Conservation (phyloP, 176 grass and related monocot species). For the Rhynchospora breviuscula region DNA sequence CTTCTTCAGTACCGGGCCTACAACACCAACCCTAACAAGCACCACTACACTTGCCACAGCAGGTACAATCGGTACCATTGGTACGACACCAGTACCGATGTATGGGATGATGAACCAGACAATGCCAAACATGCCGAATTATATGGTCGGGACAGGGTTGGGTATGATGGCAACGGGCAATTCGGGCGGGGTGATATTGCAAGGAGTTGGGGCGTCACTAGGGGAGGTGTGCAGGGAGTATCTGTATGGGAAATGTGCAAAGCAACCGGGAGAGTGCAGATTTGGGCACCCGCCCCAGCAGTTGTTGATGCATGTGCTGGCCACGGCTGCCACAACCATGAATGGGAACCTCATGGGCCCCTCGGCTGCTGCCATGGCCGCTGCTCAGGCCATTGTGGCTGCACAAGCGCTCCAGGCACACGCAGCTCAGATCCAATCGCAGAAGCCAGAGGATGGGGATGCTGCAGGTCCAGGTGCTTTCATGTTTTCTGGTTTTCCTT, state of each 20-base stretch:
- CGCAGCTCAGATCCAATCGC: slow-evolving; percentile 57
- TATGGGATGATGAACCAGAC: slow-evolving; percentile 93
- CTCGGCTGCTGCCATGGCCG: slow-evolving; percentile 90
- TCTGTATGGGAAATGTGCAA: slow-evolving; percentile 57
- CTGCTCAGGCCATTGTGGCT: slow-evolving; percentile 95
- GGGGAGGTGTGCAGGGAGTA: slow-evolving; percentile 89
- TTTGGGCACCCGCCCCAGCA: slow-evolving; percentile 75
- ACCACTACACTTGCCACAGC: slow-evolving; percentile 16
- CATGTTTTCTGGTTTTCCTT: not conserved
- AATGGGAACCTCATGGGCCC: slow-evolving; percentile 66
- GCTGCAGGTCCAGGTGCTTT: slow-evolving; percentile 41
- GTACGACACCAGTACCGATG: slow-evolving; percentile 28
- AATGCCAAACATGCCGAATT: slow-evolving; percentile 99
- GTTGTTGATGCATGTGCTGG: slow-evolving; percentile 64
- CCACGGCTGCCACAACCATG: slow-evolving; percentile 49
- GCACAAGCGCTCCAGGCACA: slow-evolving; percentile 81
- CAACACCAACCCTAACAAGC: slow-evolving; percentile 15
- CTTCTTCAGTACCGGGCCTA: slow-evolving; percentile 58
- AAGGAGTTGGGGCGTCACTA: slow-evolving; percentile 61
- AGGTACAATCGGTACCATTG: not conserved
- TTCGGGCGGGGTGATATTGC: slow-evolving; percentile 65
- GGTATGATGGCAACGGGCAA: slow-evolving; percentile 34
- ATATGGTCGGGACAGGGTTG: slow-evolving; percentile 37
- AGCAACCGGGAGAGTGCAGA: slow-evolving; percentile 42
- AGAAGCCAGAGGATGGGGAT: slow-evolving; percentile 35